Evolutionary conservation across 768 basidiomycete genomes (phyloP).

Genomic region (Lyophyllum atratum): DNA sequence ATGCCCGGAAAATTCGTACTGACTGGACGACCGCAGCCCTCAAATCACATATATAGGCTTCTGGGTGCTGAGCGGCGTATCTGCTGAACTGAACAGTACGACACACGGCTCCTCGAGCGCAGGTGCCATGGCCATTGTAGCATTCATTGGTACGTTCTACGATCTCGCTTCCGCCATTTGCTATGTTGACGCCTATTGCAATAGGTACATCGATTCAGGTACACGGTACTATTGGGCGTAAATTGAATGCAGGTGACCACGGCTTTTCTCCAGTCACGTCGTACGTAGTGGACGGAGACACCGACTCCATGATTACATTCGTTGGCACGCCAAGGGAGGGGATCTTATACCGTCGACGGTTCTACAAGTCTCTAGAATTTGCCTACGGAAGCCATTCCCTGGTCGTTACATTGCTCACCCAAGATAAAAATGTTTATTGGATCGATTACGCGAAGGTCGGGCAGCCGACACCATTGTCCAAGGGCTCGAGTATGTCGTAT

Average conservation of each 20-base stretch:
- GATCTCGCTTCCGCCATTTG: no score
- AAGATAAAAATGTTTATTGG: neutral
- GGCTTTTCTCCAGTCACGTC: neutral
- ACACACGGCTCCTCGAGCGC: no score
- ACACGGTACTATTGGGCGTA: constrained; percentile 4
- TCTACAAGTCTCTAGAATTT: neutral
- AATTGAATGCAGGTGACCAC: neutral
- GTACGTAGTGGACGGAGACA: neutral
- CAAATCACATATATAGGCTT: no score
- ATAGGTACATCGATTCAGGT: neutral
- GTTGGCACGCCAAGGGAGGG: neutral
- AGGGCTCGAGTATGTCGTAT: no score
- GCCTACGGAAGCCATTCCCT: neutral
- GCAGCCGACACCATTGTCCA: neutral
- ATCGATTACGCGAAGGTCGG: neutral
- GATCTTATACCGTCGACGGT: neutral
- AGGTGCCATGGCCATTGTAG: no score
- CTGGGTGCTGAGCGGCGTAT: no score
- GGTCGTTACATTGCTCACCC: neutral
- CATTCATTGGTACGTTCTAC: constrained; percentile 3
- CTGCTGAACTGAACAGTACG: no score
- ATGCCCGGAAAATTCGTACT: no score
- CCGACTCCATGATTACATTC: neutral
- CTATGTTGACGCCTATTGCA: no score
- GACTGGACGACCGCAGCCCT: no score